Evolutionary conservation across 1,139 yeast species (phyloP).

Genomic region (Yamadazyma diospyri): DNA sequence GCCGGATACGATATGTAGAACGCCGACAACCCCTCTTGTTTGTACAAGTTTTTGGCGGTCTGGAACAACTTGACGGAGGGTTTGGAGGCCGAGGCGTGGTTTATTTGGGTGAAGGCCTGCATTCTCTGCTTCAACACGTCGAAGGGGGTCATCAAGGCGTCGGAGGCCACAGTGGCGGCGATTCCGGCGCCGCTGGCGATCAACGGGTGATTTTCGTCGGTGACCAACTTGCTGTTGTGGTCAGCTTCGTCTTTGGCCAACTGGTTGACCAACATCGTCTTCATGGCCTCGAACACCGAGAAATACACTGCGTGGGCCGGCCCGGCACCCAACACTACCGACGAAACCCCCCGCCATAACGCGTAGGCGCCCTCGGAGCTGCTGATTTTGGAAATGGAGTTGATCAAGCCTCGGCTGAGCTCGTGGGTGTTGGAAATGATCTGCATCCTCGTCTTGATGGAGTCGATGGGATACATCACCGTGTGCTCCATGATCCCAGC

Average conservation of each 20-base stretch:
- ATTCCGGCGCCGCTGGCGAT: constrained; percentile 88
- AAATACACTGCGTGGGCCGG: constrained; percentile 99
- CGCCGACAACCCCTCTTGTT: constrained; percentile 74
- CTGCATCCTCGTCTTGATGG: constrained; percentile 94
- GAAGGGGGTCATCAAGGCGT: constrained; percentile 97
- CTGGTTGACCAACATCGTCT: constrained; percentile 50
- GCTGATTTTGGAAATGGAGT: constrained; percentile 69
- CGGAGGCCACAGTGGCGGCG: constrained; percentile 90
- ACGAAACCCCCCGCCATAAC: constrained; percentile 91
- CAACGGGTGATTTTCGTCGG: constrained; percentile 70
- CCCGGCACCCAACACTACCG: constrained; percentile 96
- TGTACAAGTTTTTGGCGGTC: constrained; percentile 52
- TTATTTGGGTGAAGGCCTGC: constrained; percentile 30
- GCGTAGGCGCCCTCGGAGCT: constrained; percentile 90
- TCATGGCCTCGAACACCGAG: constrained; percentile 89
- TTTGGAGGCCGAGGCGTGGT: constrained; percentile 2
- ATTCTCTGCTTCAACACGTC: constrained; percentile 85
- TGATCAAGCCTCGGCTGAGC: constrained; percentile 42
- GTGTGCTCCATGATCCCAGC: constrained; percentile 99
- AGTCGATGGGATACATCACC: constrained; percentile 94
- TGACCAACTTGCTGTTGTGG: constrained; percentile 34
- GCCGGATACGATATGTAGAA: constrained; percentile 95
- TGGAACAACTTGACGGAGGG: constrained; percentile 24
- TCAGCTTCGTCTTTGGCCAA: constrained; percentile 19
- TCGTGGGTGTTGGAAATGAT: constrained; percentile 44